These are phyloP conservation scores for Tolypocladium guangdongense DNA, from an alignment of 2,329 filamentous ascomycete species.

Conservation along the genomic window DNA sequence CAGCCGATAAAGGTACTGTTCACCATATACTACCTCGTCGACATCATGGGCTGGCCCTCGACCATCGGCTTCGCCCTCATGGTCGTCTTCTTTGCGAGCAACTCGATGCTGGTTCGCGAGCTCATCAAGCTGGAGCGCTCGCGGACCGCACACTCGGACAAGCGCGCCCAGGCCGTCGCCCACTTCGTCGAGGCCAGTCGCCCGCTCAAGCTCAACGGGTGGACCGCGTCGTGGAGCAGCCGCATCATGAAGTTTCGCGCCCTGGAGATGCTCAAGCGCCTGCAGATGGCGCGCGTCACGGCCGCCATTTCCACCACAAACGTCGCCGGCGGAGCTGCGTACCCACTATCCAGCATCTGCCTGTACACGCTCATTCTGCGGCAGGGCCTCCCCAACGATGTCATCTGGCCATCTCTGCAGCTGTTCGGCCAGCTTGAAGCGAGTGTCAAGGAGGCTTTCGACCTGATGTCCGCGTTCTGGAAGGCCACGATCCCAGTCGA, in stretches of 20 bases:
- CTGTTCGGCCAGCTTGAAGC: slow-evolving; percentile 67
- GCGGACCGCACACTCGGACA: slow-evolving; percentile 64
- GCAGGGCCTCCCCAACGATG: slow-evolving; percentile 59
- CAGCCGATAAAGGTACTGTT: slow-evolving; percentile 69
- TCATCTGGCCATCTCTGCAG: slow-evolving; percentile 79
- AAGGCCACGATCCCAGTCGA: slow-evolving; percentile 76
- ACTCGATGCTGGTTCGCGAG: slow-evolving; percentile 53
- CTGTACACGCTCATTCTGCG: slow-evolving; percentile 66
- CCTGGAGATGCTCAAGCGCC: slow-evolving; percentile 24
- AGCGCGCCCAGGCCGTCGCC: slow-evolving; percentile 66
- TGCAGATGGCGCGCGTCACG: slow-evolving; percentile 22
- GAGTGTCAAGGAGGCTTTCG: slow-evolving; percentile 64
- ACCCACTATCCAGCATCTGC: slow-evolving; percentile 72
- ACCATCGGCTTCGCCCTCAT: slow-evolving; percentile 63
- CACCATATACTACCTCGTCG: slow-evolving; percentile 51
- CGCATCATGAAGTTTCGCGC: slow-evolving; percentile 24
- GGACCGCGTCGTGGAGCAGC: slow-evolving; percentile 25
- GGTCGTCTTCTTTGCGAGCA: slow-evolving; percentile 56
- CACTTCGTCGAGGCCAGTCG: slow-evolving; percentile 83
- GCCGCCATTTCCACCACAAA: slow-evolving; percentile 57
- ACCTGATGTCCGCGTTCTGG: slow-evolving; percentile 62
- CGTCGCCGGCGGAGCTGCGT: slow-evolving; percentile 58
- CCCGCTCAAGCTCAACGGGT: slow-evolving; percentile 39
- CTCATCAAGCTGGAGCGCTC: slow-evolving; percentile 59
- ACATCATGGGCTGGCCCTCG: slow-evolving; percentile 70